Conservation (phyloP, 768 basidiomycete species). For the Mycena crocata region DNA sequence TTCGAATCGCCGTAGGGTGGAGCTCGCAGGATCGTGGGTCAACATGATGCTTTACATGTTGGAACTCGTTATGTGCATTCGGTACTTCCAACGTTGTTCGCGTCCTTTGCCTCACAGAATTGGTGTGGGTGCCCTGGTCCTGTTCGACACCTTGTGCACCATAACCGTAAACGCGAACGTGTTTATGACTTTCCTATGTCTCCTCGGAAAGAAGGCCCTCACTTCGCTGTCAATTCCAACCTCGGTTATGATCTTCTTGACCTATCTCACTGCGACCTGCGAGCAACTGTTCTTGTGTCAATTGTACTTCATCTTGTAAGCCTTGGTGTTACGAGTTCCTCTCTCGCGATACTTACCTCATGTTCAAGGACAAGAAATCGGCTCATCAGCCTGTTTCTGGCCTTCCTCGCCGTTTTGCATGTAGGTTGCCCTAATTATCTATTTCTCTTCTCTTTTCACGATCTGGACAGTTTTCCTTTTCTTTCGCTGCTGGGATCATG, state of each 20-base stretch:
- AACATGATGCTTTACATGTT: conserved; percentile 34
- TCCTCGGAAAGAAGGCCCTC: conserved; percentile 9
- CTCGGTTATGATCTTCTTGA: conserved; percentile 12
- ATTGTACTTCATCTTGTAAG: conserved; percentile 31
- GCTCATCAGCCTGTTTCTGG: conserved; percentile 13
- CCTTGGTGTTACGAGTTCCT: too few species aligned
- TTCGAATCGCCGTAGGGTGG: conserved; percentile 9
- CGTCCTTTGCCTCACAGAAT: conserved; percentile 29
- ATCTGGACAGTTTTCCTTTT: conserved; percentile 13
- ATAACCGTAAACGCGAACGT: conserved; percentile 20
- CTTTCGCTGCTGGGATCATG: conserved; percentile 18
- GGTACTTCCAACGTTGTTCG: conserved; percentile 29
- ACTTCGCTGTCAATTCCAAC: neutral
- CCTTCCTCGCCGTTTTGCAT: conserved; percentile 16
- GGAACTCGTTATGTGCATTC: conserved; percentile 27
- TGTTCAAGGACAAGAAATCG: conserved; percentile 22
- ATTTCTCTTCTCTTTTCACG: neutral
- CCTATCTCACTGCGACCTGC: conserved; percentile 22
- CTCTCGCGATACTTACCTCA: neutral
- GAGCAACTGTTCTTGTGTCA: conserved; percentile 30
- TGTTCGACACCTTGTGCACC: conserved; percentile 34
- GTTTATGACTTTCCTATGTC: conserved; percentile 12
- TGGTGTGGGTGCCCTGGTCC: conserved; percentile 23
- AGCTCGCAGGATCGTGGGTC: conserved; percentile 29
- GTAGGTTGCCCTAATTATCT: neutral